phyloP scores from a whole-genome alignment of 1,284 basidiomycete genomes.

The Ganoderma sinense region DNA sequence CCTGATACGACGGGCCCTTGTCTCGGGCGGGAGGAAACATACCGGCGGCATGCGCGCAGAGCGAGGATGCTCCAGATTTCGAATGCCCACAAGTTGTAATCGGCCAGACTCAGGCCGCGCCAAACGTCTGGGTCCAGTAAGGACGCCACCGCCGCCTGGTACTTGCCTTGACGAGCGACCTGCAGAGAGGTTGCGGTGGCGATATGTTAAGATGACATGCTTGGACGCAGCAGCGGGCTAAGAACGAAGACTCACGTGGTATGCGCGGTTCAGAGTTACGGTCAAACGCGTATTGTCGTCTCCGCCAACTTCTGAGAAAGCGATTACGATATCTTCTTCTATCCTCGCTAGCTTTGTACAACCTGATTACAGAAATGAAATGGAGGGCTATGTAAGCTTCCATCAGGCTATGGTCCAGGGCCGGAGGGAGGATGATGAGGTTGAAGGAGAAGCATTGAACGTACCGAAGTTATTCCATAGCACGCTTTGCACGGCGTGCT shows the following conservation, averaged over 20 bases:
- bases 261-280: slow-evolving; percentile 67
- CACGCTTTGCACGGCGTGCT: slow-evolving; percentile 75
- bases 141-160: slow-evolving; percentile 64
- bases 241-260: slow-evolving; percentile 53
- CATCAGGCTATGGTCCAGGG: not conserved
- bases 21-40: slow-evolving; percentile 25
- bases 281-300: slow-evolving; percentile 69
- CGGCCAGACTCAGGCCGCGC: slow-evolving; percentile 66
- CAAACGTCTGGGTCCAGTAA: slow-evolving; percentile 76
- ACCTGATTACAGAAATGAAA: slow-evolving; percentile 49
- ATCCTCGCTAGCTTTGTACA: slow-evolving; percentile 68
- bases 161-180: slow-evolving; percentile 74
- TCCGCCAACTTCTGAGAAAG: slow-evolving; percentile 65
- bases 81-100: slow-evolving; percentile 73
- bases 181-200: slow-evolving; percentile 37
- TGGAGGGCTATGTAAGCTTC: not conserved
- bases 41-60: slow-evolving; percentile 74
- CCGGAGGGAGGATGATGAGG: not conserved
- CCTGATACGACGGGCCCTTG: not conserved
- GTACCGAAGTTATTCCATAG: slow-evolving; percentile 76
- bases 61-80: slow-evolving; percentile 80
- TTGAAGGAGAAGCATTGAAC: not conserved
- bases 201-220: not conserved
- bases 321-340: slow-evolving; percentile 74
- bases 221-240: not conserved